Base-by-base conservation (phyloP, 208 protist species). In the Leptomonas pyrrhocoris region DNA sequence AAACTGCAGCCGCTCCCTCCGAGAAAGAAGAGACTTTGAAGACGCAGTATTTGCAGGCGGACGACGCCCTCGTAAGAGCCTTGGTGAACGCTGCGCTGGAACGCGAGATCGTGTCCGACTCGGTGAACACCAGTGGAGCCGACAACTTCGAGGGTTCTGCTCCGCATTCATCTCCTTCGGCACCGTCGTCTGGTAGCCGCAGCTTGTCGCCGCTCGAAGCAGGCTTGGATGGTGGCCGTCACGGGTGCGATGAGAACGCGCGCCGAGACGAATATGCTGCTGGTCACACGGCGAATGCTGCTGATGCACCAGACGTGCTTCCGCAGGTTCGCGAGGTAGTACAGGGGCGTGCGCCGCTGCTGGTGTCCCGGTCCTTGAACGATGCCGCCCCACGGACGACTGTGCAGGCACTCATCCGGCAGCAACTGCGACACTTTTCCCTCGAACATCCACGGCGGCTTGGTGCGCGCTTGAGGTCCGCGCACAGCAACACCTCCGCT, bases 41-140 rank as follows among this genome's bases (percentile, higher is more conserved):
- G 21, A 6, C 15, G 7, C 16, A 15, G n/a, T 63, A 61, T 25
- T 48, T 68, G 45, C 30, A 55, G 3, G 62, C 62, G 15, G 62
- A 70, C 53, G 62, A 62, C 9, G 49, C 48, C 16, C 50, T 74
- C 11, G 36, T 74, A 15, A 42, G 50, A 19, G 58, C 59, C 6
- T 31, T 74, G 5, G 31, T 60, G 16, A 27, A 56, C 13, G 58
- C 42, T 16, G 68, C 68, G 11, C 6, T 74, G n/a, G 36, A 5
- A 4, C 48, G 15, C 42, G 23, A 55, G n/a, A 31, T 21, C 18
- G 27, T 21, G 18, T 36, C 50, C 42, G 53, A 9, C 36, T 46
- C 30, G 2, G 36, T 42, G 1, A n/a, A 51, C 38, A 59, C 42
- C 23, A 54, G 45, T 21, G 7, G 18, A 18, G n/a, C 45, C 12